Evolutionary conservation across 805 yeast species (phyloP).

Genomic region (Myxozyma monticola): DNA sequence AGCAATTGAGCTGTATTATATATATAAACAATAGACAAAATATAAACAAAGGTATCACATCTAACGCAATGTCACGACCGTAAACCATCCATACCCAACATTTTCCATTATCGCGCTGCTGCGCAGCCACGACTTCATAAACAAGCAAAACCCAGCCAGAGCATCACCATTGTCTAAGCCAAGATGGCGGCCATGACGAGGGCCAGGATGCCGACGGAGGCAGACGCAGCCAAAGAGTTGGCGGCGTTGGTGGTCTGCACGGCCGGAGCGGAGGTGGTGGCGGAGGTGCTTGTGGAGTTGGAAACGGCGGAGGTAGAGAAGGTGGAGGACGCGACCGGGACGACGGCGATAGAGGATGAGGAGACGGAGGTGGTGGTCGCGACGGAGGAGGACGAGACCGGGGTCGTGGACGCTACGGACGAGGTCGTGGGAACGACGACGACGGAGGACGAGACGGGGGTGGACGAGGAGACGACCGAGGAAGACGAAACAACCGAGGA

Average conservation of each 20-base stretch:
- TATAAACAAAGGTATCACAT: not conserved
- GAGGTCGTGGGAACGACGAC: no score
- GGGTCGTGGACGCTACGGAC: slow-evolving; percentile 32
- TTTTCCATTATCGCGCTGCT: not conserved
- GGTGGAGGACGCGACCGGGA: slow-evolving; percentile 19
- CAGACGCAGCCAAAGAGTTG: slow-evolving; percentile 22
- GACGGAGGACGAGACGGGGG: slow-evolving; percentile 14
- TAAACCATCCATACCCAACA: no score
- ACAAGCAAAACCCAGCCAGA: not conserved
- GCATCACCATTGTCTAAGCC: slow-evolving; percentile 10
- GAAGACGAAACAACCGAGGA: slow-evolving; percentile 35
- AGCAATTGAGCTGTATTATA: not conserved
- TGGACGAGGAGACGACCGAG: slow-evolving; percentile 31
- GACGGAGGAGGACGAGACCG: slow-evolving; percentile 25
- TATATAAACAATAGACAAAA: not conserved
- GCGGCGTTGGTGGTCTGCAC: slow-evolving; percentile 15
- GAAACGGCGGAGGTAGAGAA: slow-evolving; percentile 9
- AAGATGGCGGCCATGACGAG: slow-evolving; percentile 27
- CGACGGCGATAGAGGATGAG: not conserved
- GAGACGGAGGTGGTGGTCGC: not conserved
- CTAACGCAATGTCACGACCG: not conserved
- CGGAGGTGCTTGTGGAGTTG: slow-evolving; percentile 11
- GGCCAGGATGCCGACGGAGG: slow-evolving; percentile 26
- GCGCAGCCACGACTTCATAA: not conserved
- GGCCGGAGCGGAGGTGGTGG: slow-evolving; percentile 20